Evolutionary conservation across 2,329 filamentous ascomycete genomes (phyloP).

Genomic region (Trichoderma sp.): DNA sequence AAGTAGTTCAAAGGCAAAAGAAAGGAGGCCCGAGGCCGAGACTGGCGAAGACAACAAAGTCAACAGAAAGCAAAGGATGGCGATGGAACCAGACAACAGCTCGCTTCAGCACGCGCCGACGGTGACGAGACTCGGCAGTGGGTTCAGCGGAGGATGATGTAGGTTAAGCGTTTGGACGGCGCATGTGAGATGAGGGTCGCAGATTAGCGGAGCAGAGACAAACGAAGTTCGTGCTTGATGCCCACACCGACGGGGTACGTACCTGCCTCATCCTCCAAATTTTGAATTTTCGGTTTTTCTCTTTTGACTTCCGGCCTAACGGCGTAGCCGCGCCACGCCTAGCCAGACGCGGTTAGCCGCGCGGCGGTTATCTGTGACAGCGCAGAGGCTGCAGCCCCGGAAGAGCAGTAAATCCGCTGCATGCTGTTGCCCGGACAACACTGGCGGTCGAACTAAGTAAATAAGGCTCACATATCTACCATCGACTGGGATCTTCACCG

Average conservation of each 20-base stretch:
- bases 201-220: slow-evolving; percentile 27
- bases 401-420: slow-evolving; percentile 29
- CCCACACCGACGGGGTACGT: slow-evolving; percentile 27
- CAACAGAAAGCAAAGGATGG: neutral
- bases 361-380: slow-evolving; percentile 18
- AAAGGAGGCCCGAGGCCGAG: neutral
- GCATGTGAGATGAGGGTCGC: slow-evolving; percentile 27
- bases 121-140: neutral
- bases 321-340: slow-evolving; percentile 10
- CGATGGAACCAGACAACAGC: slow-evolving; percentile 11
- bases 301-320: neutral
- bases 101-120: slow-evolving; percentile 2
- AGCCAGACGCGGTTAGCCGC: neutral
- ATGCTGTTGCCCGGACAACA: slow-evolving; percentile 44
- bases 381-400: slow-evolving; percentile 34
- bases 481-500: slow-evolving; percentile 23
- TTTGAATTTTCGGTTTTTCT: slow-evolving; percentile 8
- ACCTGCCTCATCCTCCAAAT: neutral
- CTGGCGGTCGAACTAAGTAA: slow-evolving; percentile 45
- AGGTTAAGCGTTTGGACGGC: slow-evolving; percentile 22
- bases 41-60: too few species aligned
- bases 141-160: slow-evolving; percentile 12
- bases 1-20: neutral
- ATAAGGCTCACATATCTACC: slow-evolving; percentile 45
- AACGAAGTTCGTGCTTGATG: neutral